Base-by-base conservation (phyloP, 1,139 yeast genomes). In the Yamadazyma conglobata region DNA sequence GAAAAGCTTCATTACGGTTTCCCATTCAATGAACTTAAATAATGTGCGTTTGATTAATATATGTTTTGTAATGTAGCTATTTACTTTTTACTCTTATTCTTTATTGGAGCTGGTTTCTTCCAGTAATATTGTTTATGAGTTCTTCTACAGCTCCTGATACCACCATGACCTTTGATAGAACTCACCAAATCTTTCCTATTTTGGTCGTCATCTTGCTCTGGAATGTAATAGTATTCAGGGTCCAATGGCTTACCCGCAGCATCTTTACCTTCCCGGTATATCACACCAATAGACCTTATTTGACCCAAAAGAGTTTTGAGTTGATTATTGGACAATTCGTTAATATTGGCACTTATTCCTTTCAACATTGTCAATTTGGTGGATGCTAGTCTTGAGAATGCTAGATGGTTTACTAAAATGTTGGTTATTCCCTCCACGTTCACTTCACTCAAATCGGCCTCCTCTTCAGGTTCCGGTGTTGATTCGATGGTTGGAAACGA, bases 201-300 rank as follows among this genome's bases (percentile, higher is more conserved):
- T 19, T 52, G 49, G 51, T 89, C 95, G 20, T 60, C 57, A 54
- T 91, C 98, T 31, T 79, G 72, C 46, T 87, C 96, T 4, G 89
- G 80, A 40, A 83, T 78, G 49, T 91, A 91, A 54, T 87, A 91
- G 51, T 86, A 91, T 55, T 91, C 96, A 50, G 87, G 95, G 44
- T 89, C 96, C 42, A 91, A 66, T 4, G 87, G 87, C 54, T 87
- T 86, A 10, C 97, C 97, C 2, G 96, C 95, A 4, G 97, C 96
- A 58, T 91, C 97, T 54, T 87, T 89, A 30, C 97, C 97, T 38
- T 74, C 70, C 54, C 97, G 80, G 47, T 78, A 74, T 40, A 91
- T 88, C 8, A 84, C 80, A 10, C 97, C 97, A 34, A 89, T 73
- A 46, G 93, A 81, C 6, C 54, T 45, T 22, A 75, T 60, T 31